Base-by-base conservation (phyloP, 2,329 filamentous ascomycete species). In the Venturia effusa region DNA sequence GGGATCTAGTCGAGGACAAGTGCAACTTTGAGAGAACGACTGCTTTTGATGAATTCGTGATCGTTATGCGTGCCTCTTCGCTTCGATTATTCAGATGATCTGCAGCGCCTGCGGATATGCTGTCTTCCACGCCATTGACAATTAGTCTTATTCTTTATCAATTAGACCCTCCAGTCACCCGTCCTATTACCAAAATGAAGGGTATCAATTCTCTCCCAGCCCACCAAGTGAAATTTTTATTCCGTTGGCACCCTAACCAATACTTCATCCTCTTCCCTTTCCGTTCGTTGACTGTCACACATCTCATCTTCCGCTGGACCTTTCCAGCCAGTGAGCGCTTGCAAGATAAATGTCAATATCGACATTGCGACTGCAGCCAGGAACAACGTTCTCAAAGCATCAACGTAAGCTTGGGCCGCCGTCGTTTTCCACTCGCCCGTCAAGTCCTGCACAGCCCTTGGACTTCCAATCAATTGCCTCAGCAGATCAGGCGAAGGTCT, bases 311-410 rank as follows among this genome's bases (percentile, higher is more conserved):
- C 61, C 34, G 41, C 68, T 24, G 76, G 73, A 17, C 74, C 72
- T 24, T 70, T 78, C 83, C 83, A 86, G 1, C 84, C 84, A 1
- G 83, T 83, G 0, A 79, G 79, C 5, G 84, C 84, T 69, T 87
- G 84, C 19, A 84, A 71, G 2, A 81, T 67, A 1, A 81, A 74
- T 67, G 83, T 80, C 1, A 77, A 60, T 15, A 81, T 64, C 1
- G 80, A 79, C 60, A 86, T 68, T 0, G 73, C 78, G 19, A 79
- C 78, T 0, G 78, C 82, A 5, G 77, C 78, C 32, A 84, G 65
- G 67, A 84, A 85, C 51, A 87, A 71, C 7, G 75, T 75, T 61
- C 75, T 79, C 24, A 86, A 68, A 0, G 80, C 83, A n/a, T 76
- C 74, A 63, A 81, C 77, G 69, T 87, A 88, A 1, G 79, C 79